Percentiles rank a stretch among this genome's conserved stretches.
phyloP scores from a whole-genome alignment of 2,329 filamentous ascomycete species.

The Cladophialophora immunda region DNA sequence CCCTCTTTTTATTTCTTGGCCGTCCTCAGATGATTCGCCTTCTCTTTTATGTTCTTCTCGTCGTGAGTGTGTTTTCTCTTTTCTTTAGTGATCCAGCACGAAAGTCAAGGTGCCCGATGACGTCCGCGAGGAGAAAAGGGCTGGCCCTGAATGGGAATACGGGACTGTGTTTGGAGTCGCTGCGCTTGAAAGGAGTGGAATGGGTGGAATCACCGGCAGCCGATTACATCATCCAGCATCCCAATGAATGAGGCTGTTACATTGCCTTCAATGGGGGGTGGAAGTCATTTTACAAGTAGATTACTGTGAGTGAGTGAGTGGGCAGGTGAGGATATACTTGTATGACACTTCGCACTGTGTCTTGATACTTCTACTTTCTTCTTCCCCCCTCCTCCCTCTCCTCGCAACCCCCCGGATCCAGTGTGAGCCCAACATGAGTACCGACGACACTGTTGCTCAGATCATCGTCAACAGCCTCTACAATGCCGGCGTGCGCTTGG shows the following conservation, averaged over 20 bases:
- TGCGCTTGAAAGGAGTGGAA: too few relatives aligned
- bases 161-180: too few relatives aligned
- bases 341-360: background rate
- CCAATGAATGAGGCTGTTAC: background rate
- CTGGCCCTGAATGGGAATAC: background rate
- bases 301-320: background rate
- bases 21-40: too few relatives aligned
- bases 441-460: conserved; percentile 37
- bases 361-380: background rate
- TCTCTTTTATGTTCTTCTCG: background rate
- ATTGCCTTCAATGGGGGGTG: background rate
- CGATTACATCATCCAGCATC: conserved; percentile 5
- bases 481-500: conserved; percentile 56
- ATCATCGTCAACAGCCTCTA: conserved; percentile 42
- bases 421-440: conserved; percentile 24
- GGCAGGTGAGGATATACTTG: background rate
- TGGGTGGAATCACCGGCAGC: background rate
- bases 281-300: background rate
- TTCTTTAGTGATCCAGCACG: background rate
- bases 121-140: background rate
- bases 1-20: too few relatives aligned
- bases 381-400: background rate
- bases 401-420: background rate
- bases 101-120: too few relatives aligned
- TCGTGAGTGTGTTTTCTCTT: background rate